These are phyloP conservation scores for Wickerhamiella lipophila DNA, from an alignment of 805 yeast genomes.

Conservation along the genomic window DNA sequence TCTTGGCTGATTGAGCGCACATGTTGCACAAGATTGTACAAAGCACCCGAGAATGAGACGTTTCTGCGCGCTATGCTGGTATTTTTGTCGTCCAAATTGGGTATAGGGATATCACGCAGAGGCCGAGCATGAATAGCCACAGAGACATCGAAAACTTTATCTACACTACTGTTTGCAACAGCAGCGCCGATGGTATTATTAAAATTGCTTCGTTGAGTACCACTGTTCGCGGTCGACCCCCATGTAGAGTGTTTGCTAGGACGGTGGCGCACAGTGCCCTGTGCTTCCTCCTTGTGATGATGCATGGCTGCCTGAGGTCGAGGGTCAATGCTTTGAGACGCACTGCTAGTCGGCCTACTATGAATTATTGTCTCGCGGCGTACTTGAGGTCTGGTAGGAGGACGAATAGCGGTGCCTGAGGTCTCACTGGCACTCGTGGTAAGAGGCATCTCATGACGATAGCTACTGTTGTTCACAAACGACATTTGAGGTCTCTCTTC, in stretches of 20 bases:
- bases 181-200: not conserved
- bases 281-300: not conserved
- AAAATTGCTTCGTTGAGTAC: not conserved
- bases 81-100: conserved; percentile 13
- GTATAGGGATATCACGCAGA: conserved; percentile 14
- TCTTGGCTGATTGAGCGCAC: conserved; percentile 3
- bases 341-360: conserved; percentile 2
- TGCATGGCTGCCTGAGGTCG: not conserved
- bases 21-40: conserved; percentile 10
- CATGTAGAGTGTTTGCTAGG: not conserved
- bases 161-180: not conserved
- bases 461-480: not conserved
- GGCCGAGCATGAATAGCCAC: not conserved
- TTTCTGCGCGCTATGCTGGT: conserved; percentile 13
- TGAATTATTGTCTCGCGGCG: conserved; percentile 6
- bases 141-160: conserved; percentile 8
- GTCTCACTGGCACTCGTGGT: conserved; percentile 9
- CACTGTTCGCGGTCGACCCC: not conserved
- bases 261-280: not conserved
- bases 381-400: not conserved
- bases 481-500: conserved; percentile 9
- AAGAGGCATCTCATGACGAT: not conserved
- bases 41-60: conserved; percentile 12
- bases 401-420: conserved; percentile 1
- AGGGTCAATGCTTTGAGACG: not conserved